Evolutionary conservation across 257 asterid genomes (phyloP).

Genomic region (Craterostigma plantagineum): DNA sequence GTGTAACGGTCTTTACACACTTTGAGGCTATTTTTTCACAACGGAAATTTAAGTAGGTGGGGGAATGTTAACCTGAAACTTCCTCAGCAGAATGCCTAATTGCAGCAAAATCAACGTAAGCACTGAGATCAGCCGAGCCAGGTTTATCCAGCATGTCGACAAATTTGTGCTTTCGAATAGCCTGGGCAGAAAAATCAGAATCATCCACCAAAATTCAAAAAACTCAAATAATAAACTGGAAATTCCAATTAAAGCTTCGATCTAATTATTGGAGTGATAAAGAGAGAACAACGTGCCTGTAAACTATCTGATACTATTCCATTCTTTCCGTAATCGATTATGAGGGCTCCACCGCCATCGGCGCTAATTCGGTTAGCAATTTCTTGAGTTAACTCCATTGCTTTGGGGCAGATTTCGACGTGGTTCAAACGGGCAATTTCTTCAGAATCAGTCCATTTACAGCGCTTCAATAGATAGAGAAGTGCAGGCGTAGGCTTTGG

Average conservation of each 20-base stretch:
- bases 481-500: slow-evolving; percentile 85
- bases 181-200: slow-evolving; percentile 21
- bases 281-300: slow-evolving; percentile 33
- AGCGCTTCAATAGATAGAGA: slow-evolving; percentile 68
- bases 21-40: too few relatives aligned
- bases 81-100: slow-evolving; percentile 59
- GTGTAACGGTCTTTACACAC: too few relatives aligned
- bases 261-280: background rate
- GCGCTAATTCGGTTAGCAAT: slow-evolving; percentile 54
- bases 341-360: slow-evolving; percentile 97
- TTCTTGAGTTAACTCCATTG: slow-evolving; percentile 67
- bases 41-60: too few relatives aligned
- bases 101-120: slow-evolving; percentile 67
- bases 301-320: slow-evolving; percentile 73
- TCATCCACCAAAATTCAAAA: slow-evolving; percentile 1
- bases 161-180: slow-evolving; percentile 64
- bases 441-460: slow-evolving; percentile 58
- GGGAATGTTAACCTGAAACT: slow-evolving; percentile 29
- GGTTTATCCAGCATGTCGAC: slow-evolving; percentile 64
- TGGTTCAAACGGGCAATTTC: slow-evolving; percentile 38
- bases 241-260: too few relatives aligned
- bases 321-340: slow-evolving; percentile 75
- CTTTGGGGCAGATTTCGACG: slow-evolving; percentile 76
- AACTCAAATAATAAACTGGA: too few relatives aligned
- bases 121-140: slow-evolving; percentile 76